phyloP scores from a whole-genome alignment of 2,329 filamentous ascomycete species.

The Aschersonia sp. region DNA sequence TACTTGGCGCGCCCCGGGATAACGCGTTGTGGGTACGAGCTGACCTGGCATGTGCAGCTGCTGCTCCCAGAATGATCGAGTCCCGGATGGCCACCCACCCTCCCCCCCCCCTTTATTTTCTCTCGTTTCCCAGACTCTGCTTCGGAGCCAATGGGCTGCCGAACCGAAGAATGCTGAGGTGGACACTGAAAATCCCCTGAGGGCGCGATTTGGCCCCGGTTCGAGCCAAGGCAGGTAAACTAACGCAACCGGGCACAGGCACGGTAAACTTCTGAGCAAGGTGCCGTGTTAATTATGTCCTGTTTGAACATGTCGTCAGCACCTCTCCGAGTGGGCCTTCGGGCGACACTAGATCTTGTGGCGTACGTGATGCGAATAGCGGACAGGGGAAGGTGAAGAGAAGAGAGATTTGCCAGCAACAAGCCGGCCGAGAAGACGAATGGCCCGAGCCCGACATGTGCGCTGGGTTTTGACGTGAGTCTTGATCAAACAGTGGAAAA shows the following conservation, averaged over 20 bases:
- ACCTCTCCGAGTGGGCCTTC: background rate
- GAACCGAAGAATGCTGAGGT: background rate
- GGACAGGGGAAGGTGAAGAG: background rate
- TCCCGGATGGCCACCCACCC: too few relatives aligned
- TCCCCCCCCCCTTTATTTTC: background rate
- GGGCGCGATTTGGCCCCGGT: background rate
- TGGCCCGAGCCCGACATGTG: background rate
- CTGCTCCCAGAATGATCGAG: background rate
- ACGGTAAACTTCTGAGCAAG: background rate
- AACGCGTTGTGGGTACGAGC: constrained; percentile 1
- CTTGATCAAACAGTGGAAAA: too few relatives aligned
- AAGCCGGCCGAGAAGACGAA: background rate
- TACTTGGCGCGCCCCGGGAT: background rate
- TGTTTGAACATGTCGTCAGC: constrained; percentile 3
- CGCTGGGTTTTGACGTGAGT: too few relatives aligned
- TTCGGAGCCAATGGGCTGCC: background rate
- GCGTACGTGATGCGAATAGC: background rate
- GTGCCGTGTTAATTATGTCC: background rate
- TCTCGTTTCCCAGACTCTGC: background rate
- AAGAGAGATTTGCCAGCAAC: background rate
- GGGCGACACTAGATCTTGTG: constrained; percentile 2
- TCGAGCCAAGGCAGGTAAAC: too few relatives aligned
- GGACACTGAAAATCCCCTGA: background rate
- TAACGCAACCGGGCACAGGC: constrained; percentile 1
- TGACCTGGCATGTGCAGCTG: background rate